Evolutionary conservation across 148 eudicot genomes (phyloP).

Genomic region (Cornus controversa): DNA sequence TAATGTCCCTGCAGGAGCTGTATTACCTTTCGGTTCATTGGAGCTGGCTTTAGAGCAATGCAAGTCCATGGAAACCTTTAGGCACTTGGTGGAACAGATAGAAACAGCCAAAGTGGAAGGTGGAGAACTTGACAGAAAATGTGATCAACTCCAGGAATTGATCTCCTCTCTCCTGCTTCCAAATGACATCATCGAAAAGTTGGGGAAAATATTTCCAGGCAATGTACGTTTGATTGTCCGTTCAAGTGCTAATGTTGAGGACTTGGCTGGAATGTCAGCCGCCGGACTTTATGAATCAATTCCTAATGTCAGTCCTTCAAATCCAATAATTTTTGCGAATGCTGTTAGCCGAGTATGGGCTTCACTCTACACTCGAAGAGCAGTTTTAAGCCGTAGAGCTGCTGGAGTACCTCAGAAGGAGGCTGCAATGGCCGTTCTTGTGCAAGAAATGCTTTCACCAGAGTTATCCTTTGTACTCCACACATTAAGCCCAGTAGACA

Average conservation of each 20-base stretch:
- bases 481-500: conserved; percentile 78
- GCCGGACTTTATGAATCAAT: conserved; percentile 95
- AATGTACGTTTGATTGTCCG: conserved; percentile 71
- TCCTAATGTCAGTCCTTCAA: conserved; percentile 83
- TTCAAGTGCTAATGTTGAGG: conserved; percentile 96
- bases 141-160: conserved; percentile 59
- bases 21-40: conserved; percentile 87
- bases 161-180: conserved; percentile 57
- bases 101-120: conserved; percentile 73
- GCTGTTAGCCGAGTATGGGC: conserved; percentile 86
- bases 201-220: conserved; percentile 47
- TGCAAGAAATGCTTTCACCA: conserved; percentile 91
- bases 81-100: conserved; percentile 48
- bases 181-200: conserved; percentile 37
- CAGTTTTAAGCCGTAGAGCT: conserved; percentile 82
- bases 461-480: conserved; percentile 86
- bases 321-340: conserved; percentile 58
- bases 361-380: conserved; percentile 88
- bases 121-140: conserved; percentile 68
- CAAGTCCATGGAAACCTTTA: conserved; percentile 49
- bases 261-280: conserved; percentile 95
- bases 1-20: conserved; percentile 75
- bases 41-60: conserved; percentile 63
- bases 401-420: conserved; percentile 66
- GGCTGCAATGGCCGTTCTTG: conserved; percentile 81